These are phyloP conservation scores for Closterium sp. DNA, from an alignment of 139 green algal genomes.

Conservation along the genomic window DNA sequence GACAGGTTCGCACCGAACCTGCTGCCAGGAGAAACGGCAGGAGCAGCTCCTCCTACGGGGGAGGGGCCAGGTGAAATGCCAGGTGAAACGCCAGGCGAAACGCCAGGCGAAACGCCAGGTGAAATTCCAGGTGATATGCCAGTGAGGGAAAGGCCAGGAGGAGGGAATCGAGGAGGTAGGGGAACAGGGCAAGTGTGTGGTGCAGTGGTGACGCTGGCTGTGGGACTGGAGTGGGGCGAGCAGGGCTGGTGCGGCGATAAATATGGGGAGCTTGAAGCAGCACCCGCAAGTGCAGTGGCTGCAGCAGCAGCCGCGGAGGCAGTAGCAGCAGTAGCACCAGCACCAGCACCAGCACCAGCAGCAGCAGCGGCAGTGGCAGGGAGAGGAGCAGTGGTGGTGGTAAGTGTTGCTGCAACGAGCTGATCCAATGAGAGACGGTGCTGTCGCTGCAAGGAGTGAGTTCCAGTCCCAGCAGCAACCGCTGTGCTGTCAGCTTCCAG, in stretches of 20 bases:
- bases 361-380: too few species aligned
- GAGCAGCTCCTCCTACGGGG: neutral
- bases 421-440: neutral
- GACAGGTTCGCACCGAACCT: neutral
- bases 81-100: neutral
- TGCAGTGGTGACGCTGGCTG: neutral
- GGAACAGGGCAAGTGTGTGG: neutral
- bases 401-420: neutral
- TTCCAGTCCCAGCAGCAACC: neutral
- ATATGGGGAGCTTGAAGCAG: neutral
- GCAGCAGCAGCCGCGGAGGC: too few species aligned
- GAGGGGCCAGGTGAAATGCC: neutral
- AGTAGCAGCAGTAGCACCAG: too few species aligned
- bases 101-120: too few species aligned
- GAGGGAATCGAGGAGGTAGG: neutral
- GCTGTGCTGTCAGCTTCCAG: neutral
- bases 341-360: too few species aligned
- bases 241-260: neutral
- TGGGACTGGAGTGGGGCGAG: neutral
- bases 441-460: neutral
- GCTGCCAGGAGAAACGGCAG: neutral
- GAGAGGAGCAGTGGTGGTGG: neutral
- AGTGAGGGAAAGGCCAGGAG: neutral
- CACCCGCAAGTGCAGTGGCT: too few species aligned
- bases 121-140: neutral